These are phyloP conservation scores for Cardamine resedifolia DNA, from an alignment of 345 rosid species.

Conservation along the genomic window DNA sequence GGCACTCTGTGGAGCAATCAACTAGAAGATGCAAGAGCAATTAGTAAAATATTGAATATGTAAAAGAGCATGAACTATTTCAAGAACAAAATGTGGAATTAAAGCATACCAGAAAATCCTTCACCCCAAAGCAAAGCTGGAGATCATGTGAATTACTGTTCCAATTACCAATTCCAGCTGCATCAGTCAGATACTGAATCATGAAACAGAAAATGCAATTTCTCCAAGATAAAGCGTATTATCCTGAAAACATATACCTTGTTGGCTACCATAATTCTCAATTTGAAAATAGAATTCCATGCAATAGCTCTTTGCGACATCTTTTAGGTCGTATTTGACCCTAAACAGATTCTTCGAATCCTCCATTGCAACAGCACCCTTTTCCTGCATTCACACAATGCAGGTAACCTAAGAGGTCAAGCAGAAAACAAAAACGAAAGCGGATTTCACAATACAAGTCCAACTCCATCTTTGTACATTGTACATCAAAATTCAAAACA, in stretches of 20 bases:
- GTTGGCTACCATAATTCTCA: constrained; percentile 45
- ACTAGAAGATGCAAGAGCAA: constrained; percentile 46
- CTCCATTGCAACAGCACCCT: constrained; percentile 71
- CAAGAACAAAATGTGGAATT: constrained; percentile 10
- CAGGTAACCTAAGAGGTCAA: constrained; percentile 21
- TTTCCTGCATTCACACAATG: constrained; percentile 54
- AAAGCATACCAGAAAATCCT: constrained; percentile 75
- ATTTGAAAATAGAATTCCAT: constrained; percentile 79
- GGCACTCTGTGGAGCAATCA: constrained; percentile 95
- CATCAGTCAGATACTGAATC: constrained; percentile 39
- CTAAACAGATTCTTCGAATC: constrained; percentile 54
- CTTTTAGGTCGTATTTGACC: constrained; percentile 70
- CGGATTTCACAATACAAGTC: neutral
- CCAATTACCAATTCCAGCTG: constrained; percentile 71
- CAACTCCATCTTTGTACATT: neutral
- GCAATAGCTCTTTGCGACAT: constrained; percentile 68
- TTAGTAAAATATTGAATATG: constrained; percentile 3
- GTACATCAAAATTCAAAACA: neutral
- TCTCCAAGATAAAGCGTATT: constrained; percentile 8
- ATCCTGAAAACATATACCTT: constrained; percentile 29
- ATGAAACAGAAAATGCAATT: constrained; percentile 36
- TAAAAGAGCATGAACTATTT: neutral
- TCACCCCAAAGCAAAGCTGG: constrained; percentile 93
- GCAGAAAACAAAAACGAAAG: constrained; percentile 27
- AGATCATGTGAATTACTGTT: constrained; percentile 67